Conservation (phyloP, 441 rosid genomes). For the Arabidopsis hybrid region DNA sequence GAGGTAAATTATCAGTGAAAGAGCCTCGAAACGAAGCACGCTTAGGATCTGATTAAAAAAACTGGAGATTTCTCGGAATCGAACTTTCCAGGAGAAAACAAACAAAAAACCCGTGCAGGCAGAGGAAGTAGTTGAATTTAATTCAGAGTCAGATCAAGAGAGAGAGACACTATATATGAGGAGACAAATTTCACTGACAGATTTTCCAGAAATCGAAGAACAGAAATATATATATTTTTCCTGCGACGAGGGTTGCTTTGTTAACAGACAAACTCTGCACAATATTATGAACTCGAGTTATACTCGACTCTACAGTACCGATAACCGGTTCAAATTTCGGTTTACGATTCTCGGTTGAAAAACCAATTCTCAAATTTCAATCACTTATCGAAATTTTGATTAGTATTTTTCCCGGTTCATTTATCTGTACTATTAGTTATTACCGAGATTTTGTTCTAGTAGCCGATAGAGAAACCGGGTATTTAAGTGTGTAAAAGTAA, state of each 20-base stretch:
- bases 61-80: conserved; percentile 38
- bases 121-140: conserved; percentile 35
- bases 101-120: conserved; percentile 42
- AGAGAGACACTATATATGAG: not conserved
- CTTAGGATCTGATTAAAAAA: conserved; percentile 42
- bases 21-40: conserved; percentile 18
- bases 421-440: no score
- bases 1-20: conserved; percentile 15
- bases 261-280: conserved; percentile 36
- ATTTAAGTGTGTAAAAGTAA: not conserved
- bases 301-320: not conserved
- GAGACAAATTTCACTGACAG: conserved; percentile 45
- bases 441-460: not conserved
- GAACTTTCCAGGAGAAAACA: conserved; percentile 39
- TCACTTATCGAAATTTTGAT: not conserved
- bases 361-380: not conserved
- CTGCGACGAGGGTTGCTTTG: conserved; percentile 35
- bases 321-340: conserved; percentile 42
- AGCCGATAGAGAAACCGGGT: not conserved
- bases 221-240: not conserved
- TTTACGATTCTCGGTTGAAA: conserved; percentile 7
- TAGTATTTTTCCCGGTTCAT: not conserved
- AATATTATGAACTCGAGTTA: conserved; percentile 3
- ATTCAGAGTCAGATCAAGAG: conserved; percentile 43
- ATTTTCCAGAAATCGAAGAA: conserved; percentile 40